Evolutionary conservation across 371 early-diverging fungal genomes (phyloP), one percentile per base, ranked within the genome.

Genomic region (Furculomyces boomerangus): DNA sequence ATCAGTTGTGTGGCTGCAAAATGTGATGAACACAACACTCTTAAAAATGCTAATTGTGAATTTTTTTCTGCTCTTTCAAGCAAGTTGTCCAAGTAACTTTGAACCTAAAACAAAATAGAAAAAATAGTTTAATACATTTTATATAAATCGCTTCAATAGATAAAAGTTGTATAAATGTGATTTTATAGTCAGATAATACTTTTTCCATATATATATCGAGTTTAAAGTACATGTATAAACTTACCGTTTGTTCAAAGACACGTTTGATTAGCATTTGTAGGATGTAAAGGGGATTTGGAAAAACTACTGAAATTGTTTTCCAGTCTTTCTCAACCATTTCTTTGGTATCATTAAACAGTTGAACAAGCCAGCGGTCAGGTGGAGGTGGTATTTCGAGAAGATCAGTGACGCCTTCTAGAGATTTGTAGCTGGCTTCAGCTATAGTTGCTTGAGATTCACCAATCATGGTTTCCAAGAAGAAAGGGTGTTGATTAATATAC

Each of bases 401-500:
- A 53, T 80, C 73, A 1, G 72, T 66, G 13, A 75, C 58, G 8
- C 72, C 74, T 55, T 58, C 62, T 56, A 68, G 55, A 22, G 65
- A 44, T 57, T 64, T 56, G 37, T 59, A 59, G 59, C 61, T 61
- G 20, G 59, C 61, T 30, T 64, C 62, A 41, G 63, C 72, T 25
- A 61, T 55, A 46, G 52, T 52, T 55, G 59, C 60, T 56, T 73
- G 74, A 45, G 68, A 60, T 61, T 81, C 82, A 54, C 84, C 68
- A 44, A 84, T 82, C 62, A 82, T 70, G 54, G 83, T 78, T 26
- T 85, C 81, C 65, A 88, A 80, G 59, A 95, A 94, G 58, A 95
- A 92, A 54, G 87, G 87, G 60, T 95, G 93, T 63, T 94, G 97
- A 69, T 91, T 93, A 31, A 97, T 84, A 59, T 92, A 97, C 5